Base-by-base conservation (phyloP, 75 land plant genomes). In the Picea sitchensis region DNA sequence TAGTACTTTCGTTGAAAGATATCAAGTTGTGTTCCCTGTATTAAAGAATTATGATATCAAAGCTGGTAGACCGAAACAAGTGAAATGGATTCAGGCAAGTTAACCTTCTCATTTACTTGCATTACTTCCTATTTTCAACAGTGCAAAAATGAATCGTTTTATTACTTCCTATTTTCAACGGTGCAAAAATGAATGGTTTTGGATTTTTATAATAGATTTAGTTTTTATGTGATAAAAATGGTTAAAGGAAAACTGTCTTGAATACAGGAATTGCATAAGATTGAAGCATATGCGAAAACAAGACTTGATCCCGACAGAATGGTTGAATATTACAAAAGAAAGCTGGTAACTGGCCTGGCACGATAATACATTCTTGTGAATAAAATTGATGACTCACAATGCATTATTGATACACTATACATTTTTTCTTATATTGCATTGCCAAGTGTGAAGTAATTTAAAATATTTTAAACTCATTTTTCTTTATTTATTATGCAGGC, bases 1-100 rank as follows among this genome's bases (percentile, higher is more conserved):
- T 86, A 95, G 87, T 79, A 95, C 97, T 23, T 94, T 94, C 54
- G 75, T 94, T 65, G 97, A 90, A 69, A 92, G 97, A 82, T 89
- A 82, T 75, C 78, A 83, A 23, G 36, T 82, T 23, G 86, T 83
- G 57, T 82, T 84, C 51, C 36, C 78, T 36, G 90, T 79, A 4
- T 79, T 89, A 15, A 87, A 87, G 80, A 80, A 84, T 13, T 87
- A 84, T 85, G 90, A 94, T 82, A 87, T 92, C 65, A 89, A 85
- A 18, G 82, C 79, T 72, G 93, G 93, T 71, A 88, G 95, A 83
- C 95, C 97, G 34, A 92, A 88, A 61, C 82, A 91, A n/a, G 76
- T 86, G 21, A 79, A 77, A 76, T 94, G 97, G 97, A 87, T 94
- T 80, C 84, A 91, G 97, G 97, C 91, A 84, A 68, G 47, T 68